A percentile compares a stretch with the other conserved stretches of the same genome.
Evolutionary conservation across 495 filamentous ascomycete species (phyloP).

Genomic region (Zalerion maritima): DNA sequence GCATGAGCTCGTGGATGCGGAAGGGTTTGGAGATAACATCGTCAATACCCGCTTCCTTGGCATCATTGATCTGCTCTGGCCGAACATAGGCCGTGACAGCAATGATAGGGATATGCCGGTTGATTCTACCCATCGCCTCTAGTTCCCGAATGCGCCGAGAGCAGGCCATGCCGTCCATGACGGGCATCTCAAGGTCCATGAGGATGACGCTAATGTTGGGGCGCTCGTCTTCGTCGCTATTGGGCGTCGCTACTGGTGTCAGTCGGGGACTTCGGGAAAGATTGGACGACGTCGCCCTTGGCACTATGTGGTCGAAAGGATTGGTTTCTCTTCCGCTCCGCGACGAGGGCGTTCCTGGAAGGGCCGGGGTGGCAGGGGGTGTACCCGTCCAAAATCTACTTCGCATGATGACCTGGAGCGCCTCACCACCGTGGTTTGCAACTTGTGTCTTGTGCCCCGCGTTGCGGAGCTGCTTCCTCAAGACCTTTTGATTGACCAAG

Average conservation of each 20-base stretch:
- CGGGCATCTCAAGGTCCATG: constrained; percentile 81
- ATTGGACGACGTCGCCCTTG: too few species aligned
- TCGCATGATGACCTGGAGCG: constrained; percentile 35
- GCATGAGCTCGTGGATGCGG: constrained; percentile 51
- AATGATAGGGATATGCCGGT: constrained; percentile 56
- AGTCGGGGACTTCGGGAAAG: too few species aligned
- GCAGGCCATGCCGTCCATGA: constrained; percentile 74
- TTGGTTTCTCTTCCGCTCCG: too few species aligned
- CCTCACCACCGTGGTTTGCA: constrained; percentile 71
- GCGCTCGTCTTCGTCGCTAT: constrained; percentile 17
- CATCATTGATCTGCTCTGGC: constrained; percentile 45
- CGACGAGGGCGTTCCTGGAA: too few species aligned
- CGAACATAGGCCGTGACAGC: constrained; percentile 71
- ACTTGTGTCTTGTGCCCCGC: constrained; percentile 53
- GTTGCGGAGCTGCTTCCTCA: constrained; percentile 55
- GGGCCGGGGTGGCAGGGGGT: too few species aligned
- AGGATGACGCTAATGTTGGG: constrained; percentile 48
- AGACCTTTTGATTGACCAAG: constrained; percentile 60
- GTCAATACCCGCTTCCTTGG: constrained; percentile 42
- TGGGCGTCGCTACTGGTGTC: too few species aligned
- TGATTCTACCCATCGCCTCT: constrained; percentile 36
- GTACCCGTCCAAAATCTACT: constrained; percentile 31
- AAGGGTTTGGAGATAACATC: constrained; percentile 75
- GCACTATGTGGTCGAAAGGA: too few species aligned
- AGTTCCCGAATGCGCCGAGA: constrained; percentile 52